Evolutionary conservation across 1,284 basidiomycete genomes (phyloP), one percentile per base, ranked within the genome.

Genomic region (Leccinum subrobustum): DNA sequence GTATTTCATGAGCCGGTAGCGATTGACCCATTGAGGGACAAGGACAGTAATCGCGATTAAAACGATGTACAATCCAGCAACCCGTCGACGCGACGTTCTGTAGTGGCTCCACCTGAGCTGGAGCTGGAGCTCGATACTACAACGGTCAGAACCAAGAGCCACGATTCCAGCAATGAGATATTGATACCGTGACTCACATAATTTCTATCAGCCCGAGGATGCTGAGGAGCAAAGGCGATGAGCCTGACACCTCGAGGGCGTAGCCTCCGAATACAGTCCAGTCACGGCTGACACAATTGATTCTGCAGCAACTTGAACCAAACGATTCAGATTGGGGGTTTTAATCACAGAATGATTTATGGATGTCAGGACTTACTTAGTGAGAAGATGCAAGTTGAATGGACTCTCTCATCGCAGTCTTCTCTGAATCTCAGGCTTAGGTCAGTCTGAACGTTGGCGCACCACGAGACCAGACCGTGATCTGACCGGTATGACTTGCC

Each of bases 181-280:
- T 29, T 11, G 2, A 2, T 12, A 12, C 31, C 25, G 25, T 25
- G 25, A 25, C 25, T 12, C 76, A 88, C 87, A 82, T 79, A 63
- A 83, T 81, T 56, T 82, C 80, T 53, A 88, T 67, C 65, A 89
- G 82, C 6, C 31, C 86, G 27, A 88, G 68, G 1, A 83, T 80
- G 3, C 84, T 79, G 47, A 86, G 67, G 55, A 88, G 68, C 16
- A 89, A 72, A 0, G 82, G 76, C 1, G 79, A 80, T 4, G 87
- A 64, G 12, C 82, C 86, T 37, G 81, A 78, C 18, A 79, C 74
- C 65, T 87, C 83, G 18, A 88, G 72, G 44, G 83, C 80, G 64
- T 80, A 81, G 50, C 81, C 81, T 27, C 82, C 79, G 42, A 78
- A 59, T 79, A 79, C 27, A 86, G 64, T 56, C 78, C 78, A 48